These are phyloP conservation scores for Magnaporthiopsis rhizophila DNA, from an alignment of 2,329 filamentous ascomycete genomes.

Conservation along the genomic window DNA sequence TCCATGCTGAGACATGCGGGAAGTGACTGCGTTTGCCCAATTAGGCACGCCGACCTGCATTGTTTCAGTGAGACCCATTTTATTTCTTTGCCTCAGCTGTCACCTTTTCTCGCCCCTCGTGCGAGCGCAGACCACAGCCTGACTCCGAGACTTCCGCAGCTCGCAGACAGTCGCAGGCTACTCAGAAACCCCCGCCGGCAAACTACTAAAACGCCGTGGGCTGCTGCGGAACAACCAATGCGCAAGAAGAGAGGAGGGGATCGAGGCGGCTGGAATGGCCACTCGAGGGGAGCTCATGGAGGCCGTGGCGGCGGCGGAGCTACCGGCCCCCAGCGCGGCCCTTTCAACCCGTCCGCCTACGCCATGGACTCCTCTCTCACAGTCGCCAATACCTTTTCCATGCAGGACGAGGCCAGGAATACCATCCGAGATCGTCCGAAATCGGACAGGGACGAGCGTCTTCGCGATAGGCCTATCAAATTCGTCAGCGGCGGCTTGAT, in stretches of 20 bases:
- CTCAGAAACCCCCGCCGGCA: neutral
- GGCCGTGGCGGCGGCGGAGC: neutral
- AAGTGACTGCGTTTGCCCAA: no score
- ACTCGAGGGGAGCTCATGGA: neutral
- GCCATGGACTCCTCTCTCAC: conserved; percentile 5
- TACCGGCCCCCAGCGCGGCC: no score
- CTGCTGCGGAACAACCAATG: neutral
- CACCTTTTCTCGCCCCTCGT: neutral
- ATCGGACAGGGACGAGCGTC: conserved; percentile 30
- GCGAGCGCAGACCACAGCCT: neutral
- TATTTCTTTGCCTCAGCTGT: neutral
- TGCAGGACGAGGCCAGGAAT: conserved; percentile 42
- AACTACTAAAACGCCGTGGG: neutral
- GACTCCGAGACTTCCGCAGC: neutral
- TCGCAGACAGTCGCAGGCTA: neutral
- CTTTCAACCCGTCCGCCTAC: conserved; percentile 2
- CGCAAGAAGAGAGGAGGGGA: neutral
- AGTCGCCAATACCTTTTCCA: conserved; percentile 23
- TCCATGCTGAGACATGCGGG: no score
- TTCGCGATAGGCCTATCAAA: conserved; percentile 40
- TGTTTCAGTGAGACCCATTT: no score
- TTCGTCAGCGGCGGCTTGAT: conserved; percentile 47
- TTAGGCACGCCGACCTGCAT: no score
- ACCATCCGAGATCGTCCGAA: conserved; percentile 36
- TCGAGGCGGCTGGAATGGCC: neutral